Percentiles rank a stretch among this genome's conserved stretches.
Conservation (phyloP, 192 early-diverging fungal genomes). For the Linnemannia exigua region DNA sequence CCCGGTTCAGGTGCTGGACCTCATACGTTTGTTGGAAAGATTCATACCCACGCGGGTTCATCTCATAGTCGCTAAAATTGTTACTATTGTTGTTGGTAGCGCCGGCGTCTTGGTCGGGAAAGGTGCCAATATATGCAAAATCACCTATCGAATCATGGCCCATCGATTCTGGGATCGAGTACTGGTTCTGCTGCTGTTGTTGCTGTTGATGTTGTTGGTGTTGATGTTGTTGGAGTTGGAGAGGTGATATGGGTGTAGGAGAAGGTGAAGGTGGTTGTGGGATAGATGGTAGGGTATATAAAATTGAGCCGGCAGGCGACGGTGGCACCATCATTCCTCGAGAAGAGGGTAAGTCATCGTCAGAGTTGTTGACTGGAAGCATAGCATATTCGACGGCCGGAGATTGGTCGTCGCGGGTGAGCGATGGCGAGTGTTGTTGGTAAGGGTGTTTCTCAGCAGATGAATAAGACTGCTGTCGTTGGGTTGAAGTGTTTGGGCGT, state of each 20-base stretch:
- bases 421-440: neutral
- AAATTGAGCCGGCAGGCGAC: neutral
- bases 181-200: too few species aligned
- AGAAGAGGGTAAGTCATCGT: neutral
- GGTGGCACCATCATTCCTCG: neutral
- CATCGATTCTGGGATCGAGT: slow-evolving; percentile 1
- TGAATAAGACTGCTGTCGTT: too few species aligned
- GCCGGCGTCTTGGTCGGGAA: neutral
- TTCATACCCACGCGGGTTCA: neutral
- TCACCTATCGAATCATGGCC: neutral
- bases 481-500: neutral
- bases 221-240: neutral
- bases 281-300: neutral
- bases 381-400: neutral
- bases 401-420: neutral
- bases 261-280: neutral
- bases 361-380: neutral
- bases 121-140: neutral
- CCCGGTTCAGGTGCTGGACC: neutral
- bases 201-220: neutral
- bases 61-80: neutral
- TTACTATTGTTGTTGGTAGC: neutral
- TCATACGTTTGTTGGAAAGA: neutral
- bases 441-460: neutral
- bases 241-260: neutral